phyloP scores from a whole-genome alignment of 371 early-diverging fungal species.

The Mucor circinelloides region DNA sequence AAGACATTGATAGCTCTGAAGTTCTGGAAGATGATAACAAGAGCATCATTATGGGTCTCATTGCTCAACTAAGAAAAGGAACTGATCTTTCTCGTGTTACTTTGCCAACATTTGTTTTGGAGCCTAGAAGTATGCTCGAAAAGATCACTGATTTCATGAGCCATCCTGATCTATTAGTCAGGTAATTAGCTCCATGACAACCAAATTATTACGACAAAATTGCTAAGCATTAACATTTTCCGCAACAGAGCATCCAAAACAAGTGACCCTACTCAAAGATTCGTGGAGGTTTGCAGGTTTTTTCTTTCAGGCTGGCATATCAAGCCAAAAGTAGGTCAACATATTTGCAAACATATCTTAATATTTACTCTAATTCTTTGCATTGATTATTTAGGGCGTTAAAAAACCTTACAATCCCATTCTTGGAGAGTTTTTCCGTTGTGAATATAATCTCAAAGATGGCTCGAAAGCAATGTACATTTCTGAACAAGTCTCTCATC shows the following conservation, averaged over 20 bases:
- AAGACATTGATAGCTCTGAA: constrained; percentile 56
- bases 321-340: constrained; percentile 75
- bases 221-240: neutral
- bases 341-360: neutral
- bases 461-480: constrained; percentile 60
- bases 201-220: neutral
- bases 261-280: constrained; percentile 82
- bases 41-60: constrained; percentile 82
- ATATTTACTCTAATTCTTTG: neutral
- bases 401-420: constrained; percentile 88
- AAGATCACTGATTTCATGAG: constrained; percentile 92
- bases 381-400: constrained; percentile 71
- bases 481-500: constrained; percentile 79
- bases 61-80: constrained; percentile 83
- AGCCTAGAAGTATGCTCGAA: constrained; percentile 91
- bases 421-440: constrained; percentile 79
- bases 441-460: constrained; percentile 71
- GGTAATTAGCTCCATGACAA: constrained; percentile 49
- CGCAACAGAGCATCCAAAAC: constrained; percentile 59
- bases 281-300: constrained; percentile 87
- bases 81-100: constrained; percentile 85
- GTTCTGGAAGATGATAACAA: constrained; percentile 83
- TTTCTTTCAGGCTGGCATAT: constrained; percentile 98
- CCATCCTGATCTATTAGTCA: constrained; percentile 83
- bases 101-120: constrained; percentile 93